phyloP scores from a whole-genome alignment of 331 rosid genomes.

The Rosa hybrid region DNA sequence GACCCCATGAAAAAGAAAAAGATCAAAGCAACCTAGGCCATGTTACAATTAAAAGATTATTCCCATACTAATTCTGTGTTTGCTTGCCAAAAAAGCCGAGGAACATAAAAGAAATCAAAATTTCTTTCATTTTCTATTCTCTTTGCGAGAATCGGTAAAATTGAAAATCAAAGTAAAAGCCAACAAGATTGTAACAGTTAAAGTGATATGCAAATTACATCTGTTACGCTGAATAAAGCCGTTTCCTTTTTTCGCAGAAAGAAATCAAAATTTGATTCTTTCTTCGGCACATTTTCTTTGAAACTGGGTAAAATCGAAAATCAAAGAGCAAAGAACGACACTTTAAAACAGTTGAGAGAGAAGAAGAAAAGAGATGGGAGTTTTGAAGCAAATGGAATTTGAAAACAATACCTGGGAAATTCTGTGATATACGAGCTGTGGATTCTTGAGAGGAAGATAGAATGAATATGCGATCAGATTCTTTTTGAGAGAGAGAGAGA shows the following conservation, averaged over 20 bases:
- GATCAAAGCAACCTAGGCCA: too few species aligned
- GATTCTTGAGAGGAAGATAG: neutral
- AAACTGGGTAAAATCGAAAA: neutral
- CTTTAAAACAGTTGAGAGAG: neutral
- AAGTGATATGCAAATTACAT: neutral
- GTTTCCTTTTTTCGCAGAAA: neutral
- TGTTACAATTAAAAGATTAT: neutral
- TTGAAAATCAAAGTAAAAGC: neutral
- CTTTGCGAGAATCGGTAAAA: neutral
- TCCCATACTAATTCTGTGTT: neutral
- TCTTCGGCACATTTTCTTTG: neutral
- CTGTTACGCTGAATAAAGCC: neutral
- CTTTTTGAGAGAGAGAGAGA: neutral
- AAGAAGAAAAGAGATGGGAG: too few species aligned
- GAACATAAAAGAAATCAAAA: conserved; percentile 1
- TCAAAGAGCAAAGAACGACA: neutral
- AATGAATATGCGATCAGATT: conserved; percentile 22
- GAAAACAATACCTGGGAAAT: neutral
- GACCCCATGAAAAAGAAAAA: neutral
- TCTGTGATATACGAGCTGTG: neutral
- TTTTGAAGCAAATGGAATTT: neutral
- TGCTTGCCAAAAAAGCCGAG: conserved; percentile 15
- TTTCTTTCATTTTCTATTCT: neutral
- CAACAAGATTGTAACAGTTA: neutral
- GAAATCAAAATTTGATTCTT: neutral